Base-by-base conservation (phyloP, 116 monocot genomes). In the Iris pallida region DNA sequence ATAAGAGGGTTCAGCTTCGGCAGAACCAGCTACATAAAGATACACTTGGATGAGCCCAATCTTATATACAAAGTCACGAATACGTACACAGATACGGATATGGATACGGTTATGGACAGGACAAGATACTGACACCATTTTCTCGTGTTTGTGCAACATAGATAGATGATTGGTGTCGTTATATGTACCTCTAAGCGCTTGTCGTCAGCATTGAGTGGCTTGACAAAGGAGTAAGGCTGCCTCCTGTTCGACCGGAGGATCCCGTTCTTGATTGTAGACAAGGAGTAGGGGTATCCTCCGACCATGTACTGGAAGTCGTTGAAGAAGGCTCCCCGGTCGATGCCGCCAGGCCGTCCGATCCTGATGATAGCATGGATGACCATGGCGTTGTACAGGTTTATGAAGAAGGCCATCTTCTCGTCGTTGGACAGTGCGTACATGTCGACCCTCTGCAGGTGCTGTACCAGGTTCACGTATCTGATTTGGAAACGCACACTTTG, bases 351-450 rank as follows among this genome's bases (percentile, higher is more conserved):
- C 18, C 74, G 81, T 43, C 90, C 92, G 43, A 86, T 54, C 56
- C 76, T 85, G 19, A 88, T 68, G 42, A 88, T 70, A 0, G 92
- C 90, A 55, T 94, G 94, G 78, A 94, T 81, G 44, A 87, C 90
- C 94, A 94, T 94, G 8, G 94, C 85, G 55, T 94, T 94, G 82
- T 90, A 87, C 7, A 94, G 75, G 73, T 94, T 94, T 48, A 94
- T 45, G 77, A 94, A 94, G 77, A 94, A 94, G 47, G 85, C 81
- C 20, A 81, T 63, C 51, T 47, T 76, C 74, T 90, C 87, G 5
- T 83, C 83, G 0, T 51, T 68, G 4, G 85, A 79, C 48, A 94
- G 74, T 2, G 65, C 20, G 57, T 72, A 85, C 4, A 94, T 18
- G 61, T 94, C 87, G 0, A 90, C 79, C 6, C 94, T 82, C 65